phyloP scores from a whole-genome alignment of 257 asterid species.

The Salvia miltiorrhiza region DNA sequence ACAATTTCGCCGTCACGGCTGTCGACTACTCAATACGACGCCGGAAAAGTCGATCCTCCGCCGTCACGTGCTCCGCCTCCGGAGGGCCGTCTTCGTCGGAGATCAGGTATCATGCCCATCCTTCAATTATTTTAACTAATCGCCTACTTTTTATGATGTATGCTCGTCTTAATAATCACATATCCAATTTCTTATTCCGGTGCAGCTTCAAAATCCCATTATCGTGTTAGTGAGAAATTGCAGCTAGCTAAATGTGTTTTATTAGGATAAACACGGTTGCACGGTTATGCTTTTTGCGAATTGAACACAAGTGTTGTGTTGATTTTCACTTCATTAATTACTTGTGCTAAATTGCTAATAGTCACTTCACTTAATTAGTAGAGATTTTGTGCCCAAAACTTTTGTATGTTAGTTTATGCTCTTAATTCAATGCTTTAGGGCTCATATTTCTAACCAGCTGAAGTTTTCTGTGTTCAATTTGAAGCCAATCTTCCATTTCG shows the following conservation, averaged over 20 bases:
- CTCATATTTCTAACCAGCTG: background rate
- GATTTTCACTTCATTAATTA: background rate
- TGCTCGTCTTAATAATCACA: background rate
- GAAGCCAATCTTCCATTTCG: background rate
- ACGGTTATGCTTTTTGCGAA: too few species aligned
- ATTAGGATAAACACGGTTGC: too few species aligned
- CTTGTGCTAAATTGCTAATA: background rate
- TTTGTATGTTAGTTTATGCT: background rate
- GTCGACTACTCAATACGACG: conserved; percentile 18
- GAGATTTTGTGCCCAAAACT: background rate
- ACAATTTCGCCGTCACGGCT: conserved; percentile 18
- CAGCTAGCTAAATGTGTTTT: background rate
- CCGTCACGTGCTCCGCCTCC: conserved; percentile 48
- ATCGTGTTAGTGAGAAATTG: background rate
- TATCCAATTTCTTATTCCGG: background rate
- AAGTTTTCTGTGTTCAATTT: background rate
- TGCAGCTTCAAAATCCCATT: background rate
- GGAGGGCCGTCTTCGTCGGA: conserved; percentile 48
- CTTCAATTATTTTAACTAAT: background rate
- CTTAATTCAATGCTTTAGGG: background rate
- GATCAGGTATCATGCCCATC: conserved; percentile 33
- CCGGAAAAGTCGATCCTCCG: conserved; percentile 24
- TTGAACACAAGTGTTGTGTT: too few species aligned
- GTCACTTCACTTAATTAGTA: background rate
- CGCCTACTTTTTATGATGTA: background rate